Evolutionary conservation across 163 green algal species (phyloP), one percentile per base, ranked within the genome.

Genomic region (Chlorella variabilis): DNA sequence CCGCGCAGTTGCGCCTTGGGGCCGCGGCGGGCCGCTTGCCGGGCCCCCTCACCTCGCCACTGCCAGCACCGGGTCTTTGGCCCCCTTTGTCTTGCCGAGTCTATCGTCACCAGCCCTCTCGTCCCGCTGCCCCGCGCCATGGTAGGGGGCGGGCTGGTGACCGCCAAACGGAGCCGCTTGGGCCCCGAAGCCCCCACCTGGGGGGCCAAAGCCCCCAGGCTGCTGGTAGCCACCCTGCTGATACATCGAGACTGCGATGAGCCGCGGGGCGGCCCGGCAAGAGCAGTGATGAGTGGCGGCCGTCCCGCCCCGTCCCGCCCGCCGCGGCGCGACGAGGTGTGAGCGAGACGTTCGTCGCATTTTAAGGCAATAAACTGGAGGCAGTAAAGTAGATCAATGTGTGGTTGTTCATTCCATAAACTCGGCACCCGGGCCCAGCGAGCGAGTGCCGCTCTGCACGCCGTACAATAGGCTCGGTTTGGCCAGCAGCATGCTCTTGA

Each of bases 41-140:
- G 18, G 21, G 9, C 17, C 56, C 56, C 18, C 61, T 20, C 71
- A 85, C 81, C 81, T 84, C 27, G 70, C 71, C 27, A 85, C 77
- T 34, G 58, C 74, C 5, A 92, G 71, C 20, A 94, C n/a, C 0
- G 90, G 89, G 62, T 94, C 90, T 68, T 87, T 88, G 3, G 85
- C 75, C 56, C 77, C 36, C 54, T 90, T 90, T 31, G 7, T 67
- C 29, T 61, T 66, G 7, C 27, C 76, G 17, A 58, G 51, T n/a
- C 63, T 39, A 74, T 86, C 84, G n/a, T 89, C 84, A 33, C 29
- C 29, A 34, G 29, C 34, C 11, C 48, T 27, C 2, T 29, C 29
- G 15, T 33, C 2, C 41, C 34, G 38, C 42, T 62, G 33, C 2
- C 31, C 38, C 17, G 42, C 54, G 9, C 54, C 73, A 63, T 81